A percentile compares a stretch with the other conserved stretches of the same genome.
phyloP scores from a whole-genome alignment of 23 red algal genomes.

The Gracilaria caudata region DNA sequence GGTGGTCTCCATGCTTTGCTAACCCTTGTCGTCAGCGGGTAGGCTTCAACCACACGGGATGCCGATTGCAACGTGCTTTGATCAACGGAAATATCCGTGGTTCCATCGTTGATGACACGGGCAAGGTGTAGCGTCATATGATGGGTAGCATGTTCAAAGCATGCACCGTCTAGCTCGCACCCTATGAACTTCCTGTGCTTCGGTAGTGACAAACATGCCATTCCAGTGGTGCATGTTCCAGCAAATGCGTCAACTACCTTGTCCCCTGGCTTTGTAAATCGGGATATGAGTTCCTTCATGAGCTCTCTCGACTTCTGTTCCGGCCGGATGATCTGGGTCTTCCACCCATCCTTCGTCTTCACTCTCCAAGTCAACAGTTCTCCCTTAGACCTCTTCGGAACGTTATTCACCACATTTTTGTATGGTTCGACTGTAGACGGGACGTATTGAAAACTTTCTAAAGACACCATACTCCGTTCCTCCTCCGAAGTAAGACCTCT shows the following conservation, averaged over 20 bases:
- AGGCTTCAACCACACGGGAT: not conserved
- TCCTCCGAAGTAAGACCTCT: not conserved
- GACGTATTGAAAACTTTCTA: conserved; percentile 22
- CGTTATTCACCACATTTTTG: conserved; percentile 32
- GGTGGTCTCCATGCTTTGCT: conserved; percentile 9
- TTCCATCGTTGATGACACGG: not conserved
- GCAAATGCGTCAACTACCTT: conserved; percentile 41
- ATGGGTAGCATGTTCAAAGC: conserved; percentile 13
- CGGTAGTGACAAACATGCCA: conserved; percentile 12
- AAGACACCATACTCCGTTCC: conserved; percentile 18
- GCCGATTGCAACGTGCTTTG: conserved; percentile 10
- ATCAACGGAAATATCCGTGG: conserved; percentile 7
- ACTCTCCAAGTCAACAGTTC: not conserved
- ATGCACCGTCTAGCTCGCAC: conserved; percentile 29
- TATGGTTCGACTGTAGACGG: not conserved
- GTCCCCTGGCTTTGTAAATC: conserved; percentile 25
- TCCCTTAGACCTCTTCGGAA: not conserved
- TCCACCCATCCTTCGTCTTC: not conserved
- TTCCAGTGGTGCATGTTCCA: conserved; percentile 28
- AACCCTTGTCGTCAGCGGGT: not conserved
- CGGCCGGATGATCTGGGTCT: not conserved
- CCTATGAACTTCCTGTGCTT: conserved; percentile 29
- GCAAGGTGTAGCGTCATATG: not conserved
- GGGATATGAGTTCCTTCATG: conserved; percentile 31
- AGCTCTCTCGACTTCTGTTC: conserved; percentile 36